Percentiles rank a stretch among this genome's conserved stretches.
These are phyloP conservation scores for Antarctomyces pellizariae DNA, from an alignment of 495 filamentous ascomycete species.

Conservation along the genomic window DNA sequence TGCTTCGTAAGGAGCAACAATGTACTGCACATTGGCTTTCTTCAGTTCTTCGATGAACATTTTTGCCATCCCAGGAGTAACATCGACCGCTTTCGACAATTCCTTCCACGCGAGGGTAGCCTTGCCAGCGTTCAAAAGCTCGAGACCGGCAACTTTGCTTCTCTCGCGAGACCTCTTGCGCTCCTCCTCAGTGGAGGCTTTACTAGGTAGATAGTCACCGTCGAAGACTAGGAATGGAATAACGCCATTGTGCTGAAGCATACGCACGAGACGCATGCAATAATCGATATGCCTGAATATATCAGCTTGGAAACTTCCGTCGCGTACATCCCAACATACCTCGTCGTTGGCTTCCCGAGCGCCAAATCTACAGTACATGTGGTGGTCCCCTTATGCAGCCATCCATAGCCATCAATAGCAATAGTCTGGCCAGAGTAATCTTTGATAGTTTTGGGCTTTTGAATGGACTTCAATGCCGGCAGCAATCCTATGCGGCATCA, in stretches of 20 bases:
- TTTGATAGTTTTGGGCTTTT: constrained; percentile 65
- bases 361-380: constrained; percentile 84
- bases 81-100: constrained; percentile 87
- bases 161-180: constrained; percentile 46
- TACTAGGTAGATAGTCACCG: constrained; percentile 86
- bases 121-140: constrained; percentile 58
- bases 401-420: constrained; percentile 90
- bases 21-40: constrained; percentile 50
- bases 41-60: constrained; percentile 83
- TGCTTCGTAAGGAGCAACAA: constrained; percentile 94
- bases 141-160: constrained; percentile 47
- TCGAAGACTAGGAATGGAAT: constrained; percentile 89
- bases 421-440: constrained; percentile 75
- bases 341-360: constrained; percentile 62
- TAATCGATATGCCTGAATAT: constrained; percentile 64
- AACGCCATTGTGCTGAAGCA: constrained; percentile 83
- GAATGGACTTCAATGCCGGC: constrained; percentile 85
- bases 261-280: constrained; percentile 68
- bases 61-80: constrained; percentile 87
- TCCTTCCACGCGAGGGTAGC: constrained; percentile 60
- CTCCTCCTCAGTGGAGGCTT: constrained; percentile 68
- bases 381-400: constrained; percentile 86
- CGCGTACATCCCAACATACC: constrained; percentile 26
- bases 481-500: constrained; percentile 46
- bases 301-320: constrained; percentile 5